A percentile compares a stretch with the other conserved stretches of the same genome.
phyloP scores from a whole-genome alignment of 352 stramenopile species.

The Elongisporangium prolatum region DNA sequence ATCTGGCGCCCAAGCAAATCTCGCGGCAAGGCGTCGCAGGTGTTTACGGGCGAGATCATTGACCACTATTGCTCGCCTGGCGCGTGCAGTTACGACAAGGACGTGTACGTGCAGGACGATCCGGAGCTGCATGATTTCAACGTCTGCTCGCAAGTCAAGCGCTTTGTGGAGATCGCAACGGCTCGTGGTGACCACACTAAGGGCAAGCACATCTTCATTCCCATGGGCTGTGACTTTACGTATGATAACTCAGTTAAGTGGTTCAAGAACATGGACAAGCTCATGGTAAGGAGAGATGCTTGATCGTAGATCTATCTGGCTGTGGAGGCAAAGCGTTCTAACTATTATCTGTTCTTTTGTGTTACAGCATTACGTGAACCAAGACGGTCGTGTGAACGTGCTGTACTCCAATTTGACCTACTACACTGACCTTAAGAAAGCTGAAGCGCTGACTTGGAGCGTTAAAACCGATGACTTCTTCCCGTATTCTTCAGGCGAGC shows the following conservation, averaged over 20 bases:
- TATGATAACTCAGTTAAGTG: constrained; percentile 87
- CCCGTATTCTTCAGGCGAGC: constrained; percentile 89
- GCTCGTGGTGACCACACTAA: constrained; percentile 69
- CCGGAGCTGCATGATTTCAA: constrained; percentile 85
- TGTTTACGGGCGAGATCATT: constrained; percentile 88
- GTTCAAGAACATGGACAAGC: constrained; percentile 96
- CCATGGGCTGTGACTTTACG: constrained; percentile 95
- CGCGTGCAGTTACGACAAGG: constrained; percentile 20
- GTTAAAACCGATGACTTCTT: constrained; percentile 97
- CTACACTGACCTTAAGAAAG: constrained; percentile 93
- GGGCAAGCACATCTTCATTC: constrained; percentile 82
- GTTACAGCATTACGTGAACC: constrained; percentile 86
- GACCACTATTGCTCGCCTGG: constrained; percentile 71
- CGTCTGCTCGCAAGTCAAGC: constrained; percentile 78
- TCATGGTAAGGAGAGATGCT: constrained; percentile 60
- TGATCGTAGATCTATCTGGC: neutral
- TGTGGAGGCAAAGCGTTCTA: neutral
- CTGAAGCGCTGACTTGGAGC: constrained; percentile 69
- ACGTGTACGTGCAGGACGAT: constrained; percentile 89
- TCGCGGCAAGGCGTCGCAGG: constrained; percentile 72
- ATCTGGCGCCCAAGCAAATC: constrained; percentile 92
- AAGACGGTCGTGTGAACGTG: constrained; percentile 89
- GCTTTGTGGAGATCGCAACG: constrained; percentile 75
- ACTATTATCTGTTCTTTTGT: neutral
- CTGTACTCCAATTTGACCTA: constrained; percentile 96